A percentile compares a stretch with the other conserved stretches of the same genome.
These are phyloP conservation scores for Tolypocladium sp. DNA, from an alignment of 2,329 filamentous ascomycete species.

Conservation along the genomic window DNA sequence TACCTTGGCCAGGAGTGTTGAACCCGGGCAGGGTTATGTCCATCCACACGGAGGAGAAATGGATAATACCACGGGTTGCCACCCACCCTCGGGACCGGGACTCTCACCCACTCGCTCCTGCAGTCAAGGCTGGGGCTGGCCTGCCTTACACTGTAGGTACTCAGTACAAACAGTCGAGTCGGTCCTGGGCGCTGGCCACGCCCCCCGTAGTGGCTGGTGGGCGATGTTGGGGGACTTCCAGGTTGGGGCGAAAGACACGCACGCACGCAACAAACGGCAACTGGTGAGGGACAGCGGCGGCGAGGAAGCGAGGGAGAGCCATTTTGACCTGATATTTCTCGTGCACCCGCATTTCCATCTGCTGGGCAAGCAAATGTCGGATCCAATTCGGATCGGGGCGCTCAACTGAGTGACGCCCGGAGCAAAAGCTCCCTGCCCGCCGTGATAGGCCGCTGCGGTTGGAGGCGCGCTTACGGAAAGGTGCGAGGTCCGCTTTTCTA, in stretches of 20 bases:
- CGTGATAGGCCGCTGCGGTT: slow-evolving; percentile 4
- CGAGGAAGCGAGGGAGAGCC: not conserved
- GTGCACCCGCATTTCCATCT: slow-evolving; percentile 3
- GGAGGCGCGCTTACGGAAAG: slow-evolving; percentile 1
- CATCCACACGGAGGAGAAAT: not conserved
- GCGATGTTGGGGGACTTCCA: not conserved
- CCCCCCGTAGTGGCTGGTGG: not conserved
- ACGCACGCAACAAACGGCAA: not conserved
- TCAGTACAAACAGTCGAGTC: not conserved
- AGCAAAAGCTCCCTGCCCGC: slow-evolving; percentile 4
- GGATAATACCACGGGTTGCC: not conserved
- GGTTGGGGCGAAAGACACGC: not conserved
- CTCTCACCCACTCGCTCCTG: not conserved
- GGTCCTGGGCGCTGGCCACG: not conserved
- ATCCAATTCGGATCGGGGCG: slow-evolving; percentile 1
- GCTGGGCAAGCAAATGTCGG: slow-evolving; percentile 3
- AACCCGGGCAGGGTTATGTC: not conserved
- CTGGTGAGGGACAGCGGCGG: not conserved
- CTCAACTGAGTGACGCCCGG: slow-evolving; percentile 1
- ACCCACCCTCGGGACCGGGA: not conserved
- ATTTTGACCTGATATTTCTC: slow-evolving; percentile 2
- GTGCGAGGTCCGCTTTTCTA: slow-evolving; percentile 6
- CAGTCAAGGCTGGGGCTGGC: not conserved
- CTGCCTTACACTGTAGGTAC: not conserved
- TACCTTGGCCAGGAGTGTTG: not conserved